Percentiles rank a stretch among this genome's conserved stretches.
phyloP scores from a whole-genome alignment of 2,329 filamentous ascomycete species.

The Ophiosphaerella korrae region DNA sequence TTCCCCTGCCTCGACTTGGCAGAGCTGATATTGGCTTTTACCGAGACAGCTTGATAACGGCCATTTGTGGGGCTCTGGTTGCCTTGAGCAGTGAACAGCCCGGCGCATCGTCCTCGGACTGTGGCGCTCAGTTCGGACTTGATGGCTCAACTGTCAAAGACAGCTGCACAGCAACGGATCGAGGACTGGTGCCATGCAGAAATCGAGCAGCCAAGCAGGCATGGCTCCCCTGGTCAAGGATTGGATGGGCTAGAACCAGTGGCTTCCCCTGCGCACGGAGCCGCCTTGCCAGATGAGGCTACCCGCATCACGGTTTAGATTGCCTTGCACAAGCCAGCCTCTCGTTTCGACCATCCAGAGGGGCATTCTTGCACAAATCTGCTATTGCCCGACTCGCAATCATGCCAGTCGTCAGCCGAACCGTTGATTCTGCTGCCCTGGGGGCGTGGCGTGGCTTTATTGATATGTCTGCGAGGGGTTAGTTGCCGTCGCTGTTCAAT shows the following conservation, averaged over 20 bases:
- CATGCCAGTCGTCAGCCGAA: slow-evolving; percentile 25
- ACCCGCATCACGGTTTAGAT: slow-evolving; percentile 27
- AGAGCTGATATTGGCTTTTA: background rate
- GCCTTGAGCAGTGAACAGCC: no score
- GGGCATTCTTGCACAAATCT: slow-evolving; percentile 10
- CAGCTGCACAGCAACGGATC: slow-evolving; percentile 3
- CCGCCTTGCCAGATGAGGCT: slow-evolving; percentile 17
- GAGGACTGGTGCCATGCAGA: slow-evolving; percentile 9
- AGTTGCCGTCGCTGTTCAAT: slow-evolving; percentile 29
- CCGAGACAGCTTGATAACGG: no score
- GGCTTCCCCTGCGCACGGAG: slow-evolving; percentile 4
- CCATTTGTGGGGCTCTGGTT: no score
- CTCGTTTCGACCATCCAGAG: slow-evolving; percentile 11
- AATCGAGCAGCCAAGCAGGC: slow-evolving; percentile 12
- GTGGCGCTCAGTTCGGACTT: no score
- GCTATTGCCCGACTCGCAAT: slow-evolving; percentile 34
- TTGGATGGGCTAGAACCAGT: slow-evolving; percentile 23
- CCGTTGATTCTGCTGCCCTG: slow-evolving; percentile 21
- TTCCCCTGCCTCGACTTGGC: slow-evolving; percentile 13
- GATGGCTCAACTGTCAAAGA: background rate
- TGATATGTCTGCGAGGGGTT: slow-evolving; percentile 27
- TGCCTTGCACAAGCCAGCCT: slow-evolving; percentile 30
- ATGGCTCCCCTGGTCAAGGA: slow-evolving; percentile 9
- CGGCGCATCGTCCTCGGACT: no score
- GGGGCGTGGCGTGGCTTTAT: slow-evolving; percentile 34